Conservation (phyloP, 306 rosid genomes). For the Vachellia collinsii region DNA sequence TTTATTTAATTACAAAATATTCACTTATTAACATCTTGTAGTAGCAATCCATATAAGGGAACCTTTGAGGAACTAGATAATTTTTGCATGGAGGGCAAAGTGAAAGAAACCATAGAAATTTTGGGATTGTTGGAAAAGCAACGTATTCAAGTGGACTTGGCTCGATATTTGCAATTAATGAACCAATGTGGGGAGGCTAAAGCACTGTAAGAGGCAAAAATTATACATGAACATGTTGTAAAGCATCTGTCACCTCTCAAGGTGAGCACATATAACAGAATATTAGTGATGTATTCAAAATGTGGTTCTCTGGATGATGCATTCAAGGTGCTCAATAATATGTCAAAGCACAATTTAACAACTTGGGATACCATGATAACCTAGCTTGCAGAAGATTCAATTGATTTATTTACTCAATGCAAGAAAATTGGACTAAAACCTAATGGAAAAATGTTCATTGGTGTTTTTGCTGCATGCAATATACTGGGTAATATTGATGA, state of each 20-base stretch:
- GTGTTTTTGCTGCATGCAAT: constrained; percentile 66
- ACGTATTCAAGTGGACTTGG: constrained; percentile 56
- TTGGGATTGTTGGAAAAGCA: constrained; percentile 52
- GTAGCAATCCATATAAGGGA: constrained; percentile 35
- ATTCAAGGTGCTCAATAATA: constrained; percentile 49
- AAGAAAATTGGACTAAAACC: constrained; percentile 66
- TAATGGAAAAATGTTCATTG: constrained; percentile 68
- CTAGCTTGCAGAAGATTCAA: constrained; percentile 75
- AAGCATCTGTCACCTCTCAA: constrained; percentile 53
- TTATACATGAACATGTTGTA: constrained; percentile 48
- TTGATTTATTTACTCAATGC: constrained; percentile 69
- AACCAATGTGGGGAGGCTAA: constrained; percentile 61
- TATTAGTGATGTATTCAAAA: constrained; percentile 73
- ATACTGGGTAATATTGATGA: constrained; percentile 65
- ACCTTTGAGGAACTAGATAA: constrained; percentile 64
- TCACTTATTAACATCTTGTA: no score
- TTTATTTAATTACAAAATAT: no score
- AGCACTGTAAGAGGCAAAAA: constrained; percentile 69
- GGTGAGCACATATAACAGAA: constrained; percentile 64
- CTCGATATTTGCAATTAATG: constrained; percentile 53
- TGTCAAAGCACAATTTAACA: constrained; percentile 68
- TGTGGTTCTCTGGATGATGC: constrained; percentile 83
- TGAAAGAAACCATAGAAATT: constrained; percentile 73
- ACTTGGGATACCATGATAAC: constrained; percentile 85
- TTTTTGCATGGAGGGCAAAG: constrained; percentile 67